A percentile compares a stretch with the other conserved stretches of the same genome.
Evolutionary conservation across 2,329 filamentous ascomycete genomes (phyloP).

Genomic region (Xylariaceae sp.): DNA sequence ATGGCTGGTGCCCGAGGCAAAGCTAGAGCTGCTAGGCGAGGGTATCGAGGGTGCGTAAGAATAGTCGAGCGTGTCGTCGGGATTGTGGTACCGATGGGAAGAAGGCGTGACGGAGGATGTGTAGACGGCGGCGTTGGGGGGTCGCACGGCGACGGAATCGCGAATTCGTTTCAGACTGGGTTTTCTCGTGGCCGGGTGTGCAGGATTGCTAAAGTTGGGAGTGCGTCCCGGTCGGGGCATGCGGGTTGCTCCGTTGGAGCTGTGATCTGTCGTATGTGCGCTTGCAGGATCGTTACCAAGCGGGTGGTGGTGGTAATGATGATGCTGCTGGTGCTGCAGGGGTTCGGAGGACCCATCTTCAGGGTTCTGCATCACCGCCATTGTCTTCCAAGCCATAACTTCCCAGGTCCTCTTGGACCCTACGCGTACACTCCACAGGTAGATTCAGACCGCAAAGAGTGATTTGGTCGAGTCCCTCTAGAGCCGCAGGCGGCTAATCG

Average conservation of each 20-base stretch:
- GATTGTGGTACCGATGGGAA: conserved; percentile 6
- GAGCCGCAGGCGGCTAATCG: too few relatives aligned
- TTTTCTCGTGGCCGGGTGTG: conserved; percentile 21
- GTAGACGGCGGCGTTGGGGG: conserved; percentile 11
- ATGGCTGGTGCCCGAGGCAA: conserved; percentile 2
- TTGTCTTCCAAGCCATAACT: conserved; percentile 2
- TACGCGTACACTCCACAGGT: too few relatives aligned
- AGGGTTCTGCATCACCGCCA: conserved; percentile 9
- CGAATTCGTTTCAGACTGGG: conserved; percentile 26
- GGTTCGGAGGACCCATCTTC: conserved; percentile 9
- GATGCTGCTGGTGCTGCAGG: conserved; percentile 8
- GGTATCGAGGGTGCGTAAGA: conserved; percentile 14
- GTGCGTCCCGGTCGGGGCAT: conserved; percentile 29
- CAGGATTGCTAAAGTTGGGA: conserved; percentile 26
- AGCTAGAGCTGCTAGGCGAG: conserved; percentile 14
- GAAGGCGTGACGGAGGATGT: conserved; percentile 9
- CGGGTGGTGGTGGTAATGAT: background rate
- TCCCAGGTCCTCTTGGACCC: too few relatives aligned
- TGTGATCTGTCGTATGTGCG: conserved; percentile 17
- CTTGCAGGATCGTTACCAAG: conserved; percentile 7
- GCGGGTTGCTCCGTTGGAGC: conserved; percentile 19
- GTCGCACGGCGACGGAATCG: conserved; percentile 15
- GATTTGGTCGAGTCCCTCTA: too few relatives aligned
- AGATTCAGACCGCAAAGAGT: too few relatives aligned
- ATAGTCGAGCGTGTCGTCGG: conserved; percentile 14